A percentile compares a stretch with the other conserved stretches of the same genome.
These are phyloP conservation scores for Cercospora berteroae DNA, from an alignment of 2,329 filamentous ascomycete genomes.

Conservation along the genomic window DNA sequence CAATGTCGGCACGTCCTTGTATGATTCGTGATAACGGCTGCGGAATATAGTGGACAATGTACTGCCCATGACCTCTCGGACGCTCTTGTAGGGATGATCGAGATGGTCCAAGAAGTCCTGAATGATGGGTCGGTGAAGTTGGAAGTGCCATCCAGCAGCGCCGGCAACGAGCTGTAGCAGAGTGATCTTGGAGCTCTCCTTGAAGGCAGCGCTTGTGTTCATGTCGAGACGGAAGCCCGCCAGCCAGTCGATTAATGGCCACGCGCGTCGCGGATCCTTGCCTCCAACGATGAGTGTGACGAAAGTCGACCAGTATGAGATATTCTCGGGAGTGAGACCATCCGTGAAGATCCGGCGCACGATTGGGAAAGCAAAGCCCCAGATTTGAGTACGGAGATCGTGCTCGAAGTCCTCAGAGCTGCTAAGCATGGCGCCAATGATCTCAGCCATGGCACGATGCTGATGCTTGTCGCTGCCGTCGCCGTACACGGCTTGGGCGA, in stretches of 20 bases:
- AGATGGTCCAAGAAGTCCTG: conserved; percentile 87
- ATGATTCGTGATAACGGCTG: conserved; percentile 91
- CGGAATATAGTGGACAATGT: conserved; percentile 86
- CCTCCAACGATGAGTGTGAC: conserved; percentile 83
- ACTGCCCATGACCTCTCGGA: conserved; percentile 89
- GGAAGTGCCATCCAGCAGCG: conserved; percentile 95
- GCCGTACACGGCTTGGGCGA: conserved; percentile 74
- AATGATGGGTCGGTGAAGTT: conserved; percentile 80
- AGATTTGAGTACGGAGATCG: conserved; percentile 71
- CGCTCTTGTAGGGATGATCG: conserved; percentile 96
- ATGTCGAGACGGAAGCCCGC: conserved; percentile 87
- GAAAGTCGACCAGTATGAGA: conserved; percentile 91
- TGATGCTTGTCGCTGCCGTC: conserved; percentile 98
- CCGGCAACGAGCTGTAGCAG: conserved; percentile 83
- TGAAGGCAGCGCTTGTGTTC: conserved; percentile 94
- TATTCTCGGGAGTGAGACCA: conserved; percentile 88
- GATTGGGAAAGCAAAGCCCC: conserved; percentile 88
- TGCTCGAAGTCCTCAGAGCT: conserved; percentile 75
- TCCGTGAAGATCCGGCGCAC: conserved; percentile 84
- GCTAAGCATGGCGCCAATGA: conserved; percentile 78
- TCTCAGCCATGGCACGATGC: conserved; percentile 91
- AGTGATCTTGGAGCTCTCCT: conserved; percentile 95
- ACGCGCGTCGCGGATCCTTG: conserved; percentile 83
- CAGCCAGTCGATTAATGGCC: conserved; percentile 80
- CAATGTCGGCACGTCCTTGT: conserved; percentile 72